These are phyloP conservation scores for Ophiostoma montium DNA, from an alignment of 2,329 filamentous ascomycete genomes.

Conservation along the genomic window DNA sequence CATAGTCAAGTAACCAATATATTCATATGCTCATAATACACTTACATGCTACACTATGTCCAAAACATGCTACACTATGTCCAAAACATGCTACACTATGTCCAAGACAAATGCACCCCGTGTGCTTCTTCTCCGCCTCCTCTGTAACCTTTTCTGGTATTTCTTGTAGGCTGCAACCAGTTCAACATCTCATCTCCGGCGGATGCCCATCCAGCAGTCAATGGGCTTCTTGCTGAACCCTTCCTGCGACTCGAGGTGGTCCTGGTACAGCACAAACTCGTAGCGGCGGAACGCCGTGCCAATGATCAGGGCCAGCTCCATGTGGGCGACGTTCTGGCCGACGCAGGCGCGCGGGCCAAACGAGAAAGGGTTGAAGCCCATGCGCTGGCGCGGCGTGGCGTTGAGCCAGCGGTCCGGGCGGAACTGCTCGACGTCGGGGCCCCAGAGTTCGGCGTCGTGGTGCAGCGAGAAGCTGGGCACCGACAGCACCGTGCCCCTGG, in stretches of 20 bases:
- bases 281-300: slow-evolving; percentile 11
- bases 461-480: slow-evolving; percentile 10
- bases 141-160: not conserved
- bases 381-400: slow-evolving; percentile 9
- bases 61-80: too few species aligned
- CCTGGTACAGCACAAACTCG: slow-evolving; percentile 8
- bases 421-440: slow-evolving; percentile 16
- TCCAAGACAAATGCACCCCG: too few species aligned
- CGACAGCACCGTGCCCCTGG: slow-evolving; percentile 10
- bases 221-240: slow-evolving; percentile 11
- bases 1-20: too few species aligned
- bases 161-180: not conserved
- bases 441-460: slow-evolving; percentile 15
- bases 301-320: slow-evolving; percentile 11
- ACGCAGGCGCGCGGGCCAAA: slow-evolving; percentile 11
- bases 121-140: too few species aligned
- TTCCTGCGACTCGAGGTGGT: slow-evolving; percentile 6
- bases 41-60: too few species aligned
- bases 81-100: too few species aligned
- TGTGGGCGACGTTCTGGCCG: slow-evolving; percentile 12
- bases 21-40: too few species aligned
- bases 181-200: not conserved
- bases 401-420: slow-evolving; percentile 16
- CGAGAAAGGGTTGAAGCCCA: slow-evolving; percentile 11
- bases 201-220: slow-evolving; percentile 10